Evolutionary conservation across 306 rosid species (phyloP).

Genomic region (Trichosanthes cucumerina): DNA sequence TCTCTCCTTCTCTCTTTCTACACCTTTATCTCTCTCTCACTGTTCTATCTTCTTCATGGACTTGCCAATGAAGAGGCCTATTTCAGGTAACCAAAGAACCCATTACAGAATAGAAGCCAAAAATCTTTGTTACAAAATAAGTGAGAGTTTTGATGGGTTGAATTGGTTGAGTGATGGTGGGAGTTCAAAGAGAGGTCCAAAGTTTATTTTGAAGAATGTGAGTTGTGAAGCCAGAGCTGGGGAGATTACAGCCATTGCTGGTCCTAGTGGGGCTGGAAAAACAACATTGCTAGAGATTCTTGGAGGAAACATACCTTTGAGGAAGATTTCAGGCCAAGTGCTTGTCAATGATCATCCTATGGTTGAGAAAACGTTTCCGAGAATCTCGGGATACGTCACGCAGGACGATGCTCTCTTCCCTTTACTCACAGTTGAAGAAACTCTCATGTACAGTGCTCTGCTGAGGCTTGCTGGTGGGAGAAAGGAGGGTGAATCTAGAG

Average conservation of each 20-base stretch:
- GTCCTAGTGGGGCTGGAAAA: conserved; percentile 99
- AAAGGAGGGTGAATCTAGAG: conserved; percentile 47
- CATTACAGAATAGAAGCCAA: conserved; percentile 46
- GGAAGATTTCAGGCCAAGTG: conserved; percentile 55
- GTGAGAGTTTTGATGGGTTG: conserved; percentile 40
- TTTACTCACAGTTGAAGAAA: conserved; percentile 78
- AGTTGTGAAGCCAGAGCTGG: conserved; percentile 74
- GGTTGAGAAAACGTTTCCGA: conserved; percentile 37
- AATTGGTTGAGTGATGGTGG: conserved; percentile 34
- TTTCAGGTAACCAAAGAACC: conserved; percentile 30
- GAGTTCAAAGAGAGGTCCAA: conserved; percentile 24
- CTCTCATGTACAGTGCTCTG: conserved; percentile 75
- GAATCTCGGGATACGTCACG: conserved; percentile 62
- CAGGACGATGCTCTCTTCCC: conserved; percentile 87
- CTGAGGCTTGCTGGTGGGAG: conserved; percentile 55
- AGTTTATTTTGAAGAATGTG: conserved; percentile 59
- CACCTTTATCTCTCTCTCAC: conserved; percentile 2
- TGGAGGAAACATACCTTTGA: conserved; percentile 49
- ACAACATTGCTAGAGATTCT: conserved; percentile 85
- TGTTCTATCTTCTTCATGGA: conserved; percentile 30
- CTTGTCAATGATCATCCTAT: conserved; percentile 52
- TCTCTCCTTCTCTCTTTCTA: conserved; percentile 12
- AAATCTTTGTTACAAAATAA: conserved; percentile 50
- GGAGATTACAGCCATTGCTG: conserved; percentile 80
- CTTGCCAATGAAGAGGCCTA: conserved; percentile 25